Conservation (phyloP, 495 filamentous ascomycete species). For the Talaromyces stipitatus region DNA sequence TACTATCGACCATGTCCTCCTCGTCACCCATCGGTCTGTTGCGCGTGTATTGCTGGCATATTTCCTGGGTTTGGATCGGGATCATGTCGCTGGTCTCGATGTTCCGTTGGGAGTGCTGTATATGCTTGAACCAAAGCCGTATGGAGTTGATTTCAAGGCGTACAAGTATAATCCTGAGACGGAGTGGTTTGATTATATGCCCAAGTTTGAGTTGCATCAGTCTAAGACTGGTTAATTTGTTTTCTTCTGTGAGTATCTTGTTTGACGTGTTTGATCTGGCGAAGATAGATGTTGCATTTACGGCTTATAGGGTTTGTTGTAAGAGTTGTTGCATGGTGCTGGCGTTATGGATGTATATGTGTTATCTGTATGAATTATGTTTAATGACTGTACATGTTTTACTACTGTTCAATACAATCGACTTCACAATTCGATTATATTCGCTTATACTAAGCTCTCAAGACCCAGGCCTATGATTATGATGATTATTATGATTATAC, state of each 20-base stretch:
- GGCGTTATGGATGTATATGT: neutral
- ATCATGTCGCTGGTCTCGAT: constrained; percentile 87
- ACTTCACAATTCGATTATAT: neutral
- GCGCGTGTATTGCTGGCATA: constrained; percentile 90
- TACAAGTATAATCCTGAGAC: constrained; percentile 73
- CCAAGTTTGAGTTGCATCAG: constrained; percentile 62
- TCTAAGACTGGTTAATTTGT: constrained; percentile 19
- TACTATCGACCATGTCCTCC: constrained; percentile 88
- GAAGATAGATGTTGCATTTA: neutral
- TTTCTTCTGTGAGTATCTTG: neutral
- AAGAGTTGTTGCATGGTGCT: neutral
- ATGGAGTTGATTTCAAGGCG: constrained; percentile 92
- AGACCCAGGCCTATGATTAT: neutral
- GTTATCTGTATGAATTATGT: neutral
- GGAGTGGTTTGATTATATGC: constrained; percentile 76
- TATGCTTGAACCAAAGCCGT: constrained; percentile 92
- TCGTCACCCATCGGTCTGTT: constrained; percentile 85
- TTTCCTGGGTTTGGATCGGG: constrained; percentile 81
- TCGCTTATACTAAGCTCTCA: neutral
- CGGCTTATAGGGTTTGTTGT: neutral
- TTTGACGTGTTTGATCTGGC: neutral
- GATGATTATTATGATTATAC: neutral
- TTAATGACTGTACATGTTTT: neutral
- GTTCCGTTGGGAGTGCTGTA: constrained; percentile 89
- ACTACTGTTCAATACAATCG: neutral